These are phyloP conservation scores for Diaporthe ilicicola DNA, from an alignment of 2,329 filamentous ascomycete genomes.

Conservation along the genomic window DNA sequence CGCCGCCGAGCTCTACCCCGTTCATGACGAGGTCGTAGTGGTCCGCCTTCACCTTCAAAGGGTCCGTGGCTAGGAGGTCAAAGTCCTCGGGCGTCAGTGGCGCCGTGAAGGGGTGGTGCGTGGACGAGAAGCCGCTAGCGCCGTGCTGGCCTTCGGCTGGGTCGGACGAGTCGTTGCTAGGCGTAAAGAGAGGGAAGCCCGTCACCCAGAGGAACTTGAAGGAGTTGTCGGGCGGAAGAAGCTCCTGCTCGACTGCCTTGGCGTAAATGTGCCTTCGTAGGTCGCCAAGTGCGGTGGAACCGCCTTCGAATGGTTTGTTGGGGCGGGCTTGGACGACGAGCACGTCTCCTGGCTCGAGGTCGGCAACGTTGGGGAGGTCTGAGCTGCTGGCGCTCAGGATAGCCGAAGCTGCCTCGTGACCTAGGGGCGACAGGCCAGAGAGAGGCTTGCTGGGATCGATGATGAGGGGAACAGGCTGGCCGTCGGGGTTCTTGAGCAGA, in stretches of 20 bases:
- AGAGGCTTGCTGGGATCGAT: constrained; percentile 78
- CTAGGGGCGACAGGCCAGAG: constrained; percentile 79
- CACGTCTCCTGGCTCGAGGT: constrained; percentile 76
- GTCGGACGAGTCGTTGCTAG: constrained; percentile 63
- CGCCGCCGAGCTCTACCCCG: constrained; percentile 92
- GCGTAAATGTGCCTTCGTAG: constrained; percentile 76
- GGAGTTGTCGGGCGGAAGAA: constrained; percentile 57
- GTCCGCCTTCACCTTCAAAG: constrained; percentile 78
- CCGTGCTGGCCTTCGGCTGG: constrained; percentile 79
- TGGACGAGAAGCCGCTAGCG: constrained; percentile 80
- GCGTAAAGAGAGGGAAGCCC: constrained; percentile 93
- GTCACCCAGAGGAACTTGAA: constrained; percentile 86
- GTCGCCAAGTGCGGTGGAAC: constrained; percentile 77
- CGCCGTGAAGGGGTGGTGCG: constrained; percentile 96
- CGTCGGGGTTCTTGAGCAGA: constrained; percentile 74
- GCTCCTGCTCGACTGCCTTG: constrained; percentile 68
- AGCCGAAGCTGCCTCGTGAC: constrained; percentile 73
- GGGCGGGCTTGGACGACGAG: constrained; percentile 83
- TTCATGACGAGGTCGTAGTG: constrained; percentile 98
- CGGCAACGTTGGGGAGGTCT: constrained; percentile 44
- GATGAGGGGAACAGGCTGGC: constrained; percentile 82
- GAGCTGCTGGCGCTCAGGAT: constrained; percentile 42
- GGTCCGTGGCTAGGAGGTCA: constrained; percentile 75
- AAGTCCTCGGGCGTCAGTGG: constrained; percentile 78
- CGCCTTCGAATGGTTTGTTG: constrained; percentile 71